Conservation (phyloP, 2,329 filamentous ascomycete species). For the Calonectria pseudoreteaudii region DNA sequence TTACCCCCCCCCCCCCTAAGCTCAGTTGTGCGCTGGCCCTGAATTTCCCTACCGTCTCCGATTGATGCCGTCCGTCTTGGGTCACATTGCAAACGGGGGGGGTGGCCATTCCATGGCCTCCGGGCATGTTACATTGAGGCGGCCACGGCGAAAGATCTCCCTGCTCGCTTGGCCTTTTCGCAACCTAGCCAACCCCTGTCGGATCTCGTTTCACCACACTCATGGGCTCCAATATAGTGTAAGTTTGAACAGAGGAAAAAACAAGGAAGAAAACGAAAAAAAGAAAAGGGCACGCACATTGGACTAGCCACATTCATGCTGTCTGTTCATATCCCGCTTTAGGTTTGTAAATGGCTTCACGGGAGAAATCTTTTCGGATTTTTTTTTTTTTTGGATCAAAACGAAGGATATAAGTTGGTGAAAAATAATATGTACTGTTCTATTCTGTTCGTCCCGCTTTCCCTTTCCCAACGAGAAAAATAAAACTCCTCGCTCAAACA, state of each 20-base stretch:
- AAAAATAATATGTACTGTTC: conserved; percentile 26
- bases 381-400: too few species aligned
- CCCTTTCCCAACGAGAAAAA: conserved; percentile 13
- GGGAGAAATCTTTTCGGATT: neutral
- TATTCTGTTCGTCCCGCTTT: conserved; percentile 24
- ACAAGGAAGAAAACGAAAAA: neutral
- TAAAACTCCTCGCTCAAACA: conserved; percentile 10
- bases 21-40: neutral
- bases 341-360: neutral
- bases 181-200: neutral
- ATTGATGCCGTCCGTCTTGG: neutral
- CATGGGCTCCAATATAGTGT: neutral
- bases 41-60: neutral
- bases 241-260: neutral
- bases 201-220: conserved; percentile 23
- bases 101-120: neutral
- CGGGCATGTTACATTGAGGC: conserved; percentile 14
- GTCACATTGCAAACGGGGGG: conserved; percentile 10
- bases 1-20: neutral
- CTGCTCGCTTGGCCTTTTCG: neutral
- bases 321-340: neutral
- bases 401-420: conserved; percentile 8
- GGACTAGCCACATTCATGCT: neutral
- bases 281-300: neutral
- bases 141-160: conserved; percentile 10